Evolutionary conservation across 352 stramenopile genomes (phyloP), one percentile per base, ranked within the genome.

Genomic region (Phytophthora niederhauseri): DNA sequence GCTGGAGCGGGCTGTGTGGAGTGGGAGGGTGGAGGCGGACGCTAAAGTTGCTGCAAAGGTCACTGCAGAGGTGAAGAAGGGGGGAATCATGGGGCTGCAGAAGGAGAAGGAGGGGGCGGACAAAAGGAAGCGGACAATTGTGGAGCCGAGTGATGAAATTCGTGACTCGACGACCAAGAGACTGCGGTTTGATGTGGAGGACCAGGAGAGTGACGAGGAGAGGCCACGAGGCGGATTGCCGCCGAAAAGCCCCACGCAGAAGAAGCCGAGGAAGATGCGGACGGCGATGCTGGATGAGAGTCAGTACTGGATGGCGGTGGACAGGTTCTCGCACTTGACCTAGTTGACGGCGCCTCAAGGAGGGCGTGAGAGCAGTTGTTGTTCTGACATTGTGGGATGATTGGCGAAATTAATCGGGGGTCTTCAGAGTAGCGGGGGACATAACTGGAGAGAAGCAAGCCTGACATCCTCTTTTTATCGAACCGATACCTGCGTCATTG

Each of bases 231-330:
- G 5, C 61, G 51, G 58, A 68, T 19, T 64, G 12, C 46, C 58
- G 8, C 45, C 46, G 30, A 64, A 64, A 34, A 64, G 46, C 19
- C 28, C 58, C 1, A 12, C 17, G 20, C 41, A 55, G 4, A 31
- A 76, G 30, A 69, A 59, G 24, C 63, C 7, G 6, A 28, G 19
- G 45, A 51, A 68, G 26, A 78, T 48, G 31, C 28, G 8, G 15
- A 49, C 36, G 7, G 55, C 55, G 8, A 61, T 61, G 55, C 36
- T 61, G 55, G 55, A 61, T 61, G 55, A 61, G 28, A 61, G 55
- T 36, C 55, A 61, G 36, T 61, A 61, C 14, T 61, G 55, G 55
- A 61, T 61, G 55, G 31, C 55, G 20, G 55, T 61, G 31, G 55
- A 61, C 36, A 61, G 55, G 17, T 61, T 61, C n/a, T 61, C 55